These are phyloP conservation scores for Testicularia cyperi DNA, from an alignment of 1,284 basidiomycete species.

Conservation along the genomic window DNA sequence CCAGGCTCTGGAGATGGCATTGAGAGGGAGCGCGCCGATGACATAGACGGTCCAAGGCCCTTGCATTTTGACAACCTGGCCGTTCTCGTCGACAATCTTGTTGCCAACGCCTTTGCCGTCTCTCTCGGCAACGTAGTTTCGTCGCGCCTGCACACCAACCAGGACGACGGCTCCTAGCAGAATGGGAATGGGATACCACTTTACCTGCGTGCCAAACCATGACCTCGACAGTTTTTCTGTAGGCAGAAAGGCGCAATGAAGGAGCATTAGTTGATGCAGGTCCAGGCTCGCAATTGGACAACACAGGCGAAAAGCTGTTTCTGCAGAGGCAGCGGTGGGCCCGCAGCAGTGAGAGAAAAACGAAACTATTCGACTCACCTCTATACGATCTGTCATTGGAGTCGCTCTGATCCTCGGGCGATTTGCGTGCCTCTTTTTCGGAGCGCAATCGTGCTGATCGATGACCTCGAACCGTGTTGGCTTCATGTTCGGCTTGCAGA, in stretches of 20 bases:
- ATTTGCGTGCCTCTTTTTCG: constrained; percentile 13
- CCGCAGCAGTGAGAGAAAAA: too few relatives aligned
- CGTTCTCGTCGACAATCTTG: constrained; percentile 68
- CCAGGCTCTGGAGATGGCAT: constrained; percentile 91
- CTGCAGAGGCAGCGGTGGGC: too few relatives aligned
- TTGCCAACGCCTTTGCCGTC: constrained; percentile 32
- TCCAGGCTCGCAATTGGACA: too few relatives aligned
- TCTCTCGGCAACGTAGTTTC: constrained; percentile 63
- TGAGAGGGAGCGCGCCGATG: constrained; percentile 87
- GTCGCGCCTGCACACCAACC: constrained; percentile 68
- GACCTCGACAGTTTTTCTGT: constrained; percentile 65
- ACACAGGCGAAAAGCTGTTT: too few relatives aligned
- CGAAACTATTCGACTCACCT: too few relatives aligned
- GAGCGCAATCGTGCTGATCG: constrained; percentile 31
- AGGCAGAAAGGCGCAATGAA: neutral
- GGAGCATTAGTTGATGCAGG: too few relatives aligned
- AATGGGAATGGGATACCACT: constrained; percentile 93
- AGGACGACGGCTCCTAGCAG: constrained; percentile 66
- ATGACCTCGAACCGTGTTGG: constrained; percentile 51
- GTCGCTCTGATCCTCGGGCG: constrained; percentile 9
- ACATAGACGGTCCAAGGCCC: constrained; percentile 98
- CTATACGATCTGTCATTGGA: too few relatives aligned
- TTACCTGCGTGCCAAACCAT: constrained; percentile 84
- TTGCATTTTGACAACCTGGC: constrained; percentile 68
- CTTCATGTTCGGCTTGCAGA: constrained; percentile 47